Conservation (phyloP, 2,329 filamentous ascomycete genomes). For the Pseudocercospora pini-densiflorae region DNA sequence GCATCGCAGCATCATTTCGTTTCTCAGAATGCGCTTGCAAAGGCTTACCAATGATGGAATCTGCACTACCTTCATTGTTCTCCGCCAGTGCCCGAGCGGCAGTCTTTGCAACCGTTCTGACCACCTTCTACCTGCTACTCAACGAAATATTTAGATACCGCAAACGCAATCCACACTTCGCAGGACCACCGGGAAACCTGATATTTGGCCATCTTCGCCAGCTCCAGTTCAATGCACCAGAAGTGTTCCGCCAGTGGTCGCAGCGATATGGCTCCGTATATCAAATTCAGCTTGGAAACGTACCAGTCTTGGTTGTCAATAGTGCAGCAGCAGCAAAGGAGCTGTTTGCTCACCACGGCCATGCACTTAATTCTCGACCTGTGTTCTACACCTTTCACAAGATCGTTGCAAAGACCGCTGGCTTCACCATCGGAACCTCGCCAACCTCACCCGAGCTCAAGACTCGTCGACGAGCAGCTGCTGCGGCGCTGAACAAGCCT, state of each 20-base stretch:
- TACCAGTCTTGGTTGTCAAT: constrained; percentile 51
- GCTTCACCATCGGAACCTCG: constrained; percentile 70
- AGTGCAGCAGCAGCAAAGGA: constrained; percentile 46
- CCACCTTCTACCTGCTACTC: background rate
- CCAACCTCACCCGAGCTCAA: constrained; percentile 69
- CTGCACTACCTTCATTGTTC: too few relatives aligned
- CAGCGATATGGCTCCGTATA: constrained; percentile 48
- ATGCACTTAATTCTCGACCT: constrained; percentile 47
- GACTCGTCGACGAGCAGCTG: constrained; percentile 66
- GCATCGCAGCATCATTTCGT: too few relatives aligned
- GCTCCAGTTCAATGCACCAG: constrained; percentile 48
- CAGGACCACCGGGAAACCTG: constrained; percentile 45
- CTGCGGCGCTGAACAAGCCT: constrained; percentile 68
- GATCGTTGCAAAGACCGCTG: constrained; percentile 66
- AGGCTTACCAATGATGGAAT: background rate
- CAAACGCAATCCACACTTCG: constrained; percentile 44
- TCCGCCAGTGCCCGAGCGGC: too few relatives aligned
- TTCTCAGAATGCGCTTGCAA: too few relatives aligned
- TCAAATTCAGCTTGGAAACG: constrained; percentile 51
- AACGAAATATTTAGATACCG: constrained; percentile 10
- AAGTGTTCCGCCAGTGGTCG: constrained; percentile 49
- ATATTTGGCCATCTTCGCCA: constrained; percentile 48
- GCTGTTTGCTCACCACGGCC: constrained; percentile 48
- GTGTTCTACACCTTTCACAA: constrained; percentile 54
- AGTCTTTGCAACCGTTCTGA: too few relatives aligned